Percentiles rank a stretch among this genome's conserved stretches.
phyloP scores from a whole-genome alignment of 2,329 filamentous ascomycete genomes.

The Cladosporium sp. region DNA sequence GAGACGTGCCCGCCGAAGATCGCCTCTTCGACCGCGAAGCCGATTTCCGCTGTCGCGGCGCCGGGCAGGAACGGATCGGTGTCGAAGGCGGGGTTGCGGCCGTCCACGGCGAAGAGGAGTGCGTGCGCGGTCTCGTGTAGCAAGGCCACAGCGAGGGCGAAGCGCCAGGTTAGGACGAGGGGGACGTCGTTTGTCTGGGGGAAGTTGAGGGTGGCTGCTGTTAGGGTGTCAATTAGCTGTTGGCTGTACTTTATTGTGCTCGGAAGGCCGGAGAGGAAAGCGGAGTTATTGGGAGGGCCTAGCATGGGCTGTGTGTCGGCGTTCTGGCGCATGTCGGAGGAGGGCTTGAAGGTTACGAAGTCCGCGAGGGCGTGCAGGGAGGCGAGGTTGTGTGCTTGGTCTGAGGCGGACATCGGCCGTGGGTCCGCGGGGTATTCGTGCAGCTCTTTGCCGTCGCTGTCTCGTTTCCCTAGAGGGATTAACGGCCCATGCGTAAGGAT shows the following conservation, averaged over 20 bases:
- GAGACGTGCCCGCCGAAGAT: slow-evolving; percentile 2
- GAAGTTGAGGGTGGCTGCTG: background rate
- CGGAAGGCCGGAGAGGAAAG: background rate
- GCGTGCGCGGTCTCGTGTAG: slow-evolving; percentile 7
- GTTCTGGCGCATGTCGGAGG: background rate
- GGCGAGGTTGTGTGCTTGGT: background rate
- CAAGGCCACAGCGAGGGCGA: slow-evolving; percentile 5
- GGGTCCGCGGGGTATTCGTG: background rate
- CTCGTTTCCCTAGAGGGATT: background rate
- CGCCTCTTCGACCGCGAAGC: background rate
- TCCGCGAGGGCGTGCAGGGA: background rate
- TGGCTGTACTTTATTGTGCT: background rate
- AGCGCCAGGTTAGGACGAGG: background rate
- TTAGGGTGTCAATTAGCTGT: too few species aligned
- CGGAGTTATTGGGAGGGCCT: too few species aligned
- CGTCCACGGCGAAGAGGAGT: background rate
- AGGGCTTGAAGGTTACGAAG: background rate
- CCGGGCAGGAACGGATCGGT: background rate
- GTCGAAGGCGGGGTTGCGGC: background rate
- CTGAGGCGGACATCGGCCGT: background rate
- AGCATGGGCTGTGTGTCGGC: background rate
- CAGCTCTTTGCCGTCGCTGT: background rate
- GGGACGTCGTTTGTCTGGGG: background rate
- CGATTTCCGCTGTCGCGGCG: background rate
- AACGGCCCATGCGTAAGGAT: background rate